Evolutionary conservation across 139 green algal species (phyloP).

Genomic region (Coccomyxa sp.): DNA sequence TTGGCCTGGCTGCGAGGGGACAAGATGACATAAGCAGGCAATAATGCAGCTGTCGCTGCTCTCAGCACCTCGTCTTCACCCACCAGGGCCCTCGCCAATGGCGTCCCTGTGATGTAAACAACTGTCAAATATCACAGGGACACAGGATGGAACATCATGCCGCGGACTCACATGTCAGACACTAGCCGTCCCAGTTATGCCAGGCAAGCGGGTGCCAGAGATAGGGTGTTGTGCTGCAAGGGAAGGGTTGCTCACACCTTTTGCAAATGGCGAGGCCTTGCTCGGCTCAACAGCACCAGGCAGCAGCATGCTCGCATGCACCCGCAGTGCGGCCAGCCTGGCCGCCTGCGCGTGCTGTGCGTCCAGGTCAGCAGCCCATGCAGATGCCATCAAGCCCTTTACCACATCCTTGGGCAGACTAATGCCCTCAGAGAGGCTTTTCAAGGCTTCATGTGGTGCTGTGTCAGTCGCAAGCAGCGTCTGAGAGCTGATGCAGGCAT

Average conservation of each 20-base stretch:
- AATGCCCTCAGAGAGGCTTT: background rate
- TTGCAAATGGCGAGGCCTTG: background rate
- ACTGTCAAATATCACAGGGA: background rate
- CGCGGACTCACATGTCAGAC: background rate
- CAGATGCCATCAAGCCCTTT: background rate
- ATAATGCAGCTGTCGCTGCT: background rate
- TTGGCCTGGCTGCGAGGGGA: background rate
- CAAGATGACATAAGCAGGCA: background rate
- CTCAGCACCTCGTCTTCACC: background rate
- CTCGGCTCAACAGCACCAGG: background rate
- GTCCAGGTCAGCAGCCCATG: background rate
- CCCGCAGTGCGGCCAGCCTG: background rate
- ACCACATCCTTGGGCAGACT: background rate
- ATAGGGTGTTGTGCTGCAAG: background rate
- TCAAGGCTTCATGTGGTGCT: background rate
- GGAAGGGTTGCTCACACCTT: background rate
- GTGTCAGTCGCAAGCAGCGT: background rate
- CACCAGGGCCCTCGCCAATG: slow-evolving; percentile 1
- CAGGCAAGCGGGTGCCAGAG: background rate
- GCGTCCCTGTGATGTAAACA: background rate
- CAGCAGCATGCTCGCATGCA: background rate
- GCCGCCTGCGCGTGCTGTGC: background rate
- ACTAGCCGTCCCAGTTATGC: background rate
- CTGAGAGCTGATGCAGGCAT: background rate
- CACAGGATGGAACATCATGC: background rate